Evolutionary conservation across 1,284 basidiomycete species (phyloP), one percentile per base, ranked within the genome.

Genomic region (Ceratobasidium sp.): DNA sequence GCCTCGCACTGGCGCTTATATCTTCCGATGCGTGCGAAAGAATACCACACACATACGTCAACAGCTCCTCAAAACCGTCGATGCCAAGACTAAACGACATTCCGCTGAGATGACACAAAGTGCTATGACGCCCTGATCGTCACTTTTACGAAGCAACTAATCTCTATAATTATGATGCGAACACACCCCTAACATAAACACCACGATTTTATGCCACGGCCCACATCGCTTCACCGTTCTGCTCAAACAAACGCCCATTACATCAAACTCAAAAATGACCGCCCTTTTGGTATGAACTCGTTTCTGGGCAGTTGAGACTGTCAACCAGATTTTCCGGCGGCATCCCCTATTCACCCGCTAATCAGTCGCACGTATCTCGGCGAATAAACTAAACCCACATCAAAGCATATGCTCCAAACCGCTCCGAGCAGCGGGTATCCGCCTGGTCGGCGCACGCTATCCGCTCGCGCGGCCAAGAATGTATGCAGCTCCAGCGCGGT

Each of bases 371-470:
- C n/a, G 11, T 21, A 36, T 2, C 42, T 4, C 4, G 28, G 21
- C 14, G 9, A 48, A 38, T 9, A 30, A 28, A 44, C 64, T 12
- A 33, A 3, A 63, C 72, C 53, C 42, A 74, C 81, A 78, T 83
- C 76, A 76, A 81, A 83, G 6, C 81, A 77, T 72, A 83, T 83
- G 74, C 79, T 77, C 79, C 81, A 83, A 40, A 86, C 84, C 73
- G 83, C 83, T 74, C 82, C 81, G 78, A 87, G 86, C 33, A 87
- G 79, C 18, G 86, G 86, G 79, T 86, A 87, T 33, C 60, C 72
- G 1, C 64, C 63, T 11, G 74, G 77, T 66, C 81, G 76, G 76
- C 78, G 78, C 60, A 62, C 59, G 21, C 48, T 69, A 28, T 69
- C 72, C 28, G 80, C 81, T 30, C 84, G 78, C 1, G 83, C 83